Conservation (phyloP, 768 basidiomycete species). For the Kwoniella sp. region DNA sequence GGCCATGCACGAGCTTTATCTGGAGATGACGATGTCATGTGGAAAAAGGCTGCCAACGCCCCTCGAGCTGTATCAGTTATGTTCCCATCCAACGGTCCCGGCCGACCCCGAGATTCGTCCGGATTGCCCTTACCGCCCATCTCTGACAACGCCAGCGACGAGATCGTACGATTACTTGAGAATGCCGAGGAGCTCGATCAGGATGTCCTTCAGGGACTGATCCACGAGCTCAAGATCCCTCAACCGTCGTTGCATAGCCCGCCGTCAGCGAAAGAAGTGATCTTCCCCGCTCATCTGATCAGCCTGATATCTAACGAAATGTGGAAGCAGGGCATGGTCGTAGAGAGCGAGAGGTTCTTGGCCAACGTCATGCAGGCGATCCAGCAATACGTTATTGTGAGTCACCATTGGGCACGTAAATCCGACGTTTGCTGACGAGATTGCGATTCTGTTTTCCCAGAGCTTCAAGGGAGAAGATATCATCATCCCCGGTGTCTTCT, state of each 20-base stretch:
- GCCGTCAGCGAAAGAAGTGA: conserved; percentile 92
- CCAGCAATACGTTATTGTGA: conserved; percentile 95
- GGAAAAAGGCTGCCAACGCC: conserved; percentile 36
- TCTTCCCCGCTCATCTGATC: conserved; percentile 98
- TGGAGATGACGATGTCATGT: conserved; percentile 75
- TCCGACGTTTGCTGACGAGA: conserved; percentile 3
- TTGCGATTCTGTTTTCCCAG: conserved; percentile 37
- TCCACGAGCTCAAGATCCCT: conserved; percentile 90
- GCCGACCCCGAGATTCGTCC: conserved; percentile 48
- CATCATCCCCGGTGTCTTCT: conserved; percentile 94
- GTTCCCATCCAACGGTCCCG: conserved; percentile 49
- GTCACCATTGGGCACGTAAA: conserved; percentile 56
- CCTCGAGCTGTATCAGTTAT: conserved; percentile 50
- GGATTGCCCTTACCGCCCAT: conserved; percentile 59
- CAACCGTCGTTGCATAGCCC: conserved; percentile 85
- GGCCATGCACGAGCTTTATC: conserved; percentile 66
- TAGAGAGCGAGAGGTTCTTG: conserved; percentile 94
- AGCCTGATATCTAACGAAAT: conserved; percentile 98
- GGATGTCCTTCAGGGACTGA: conserved; percentile 85
- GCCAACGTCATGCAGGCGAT: conserved; percentile 99
- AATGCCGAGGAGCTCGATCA: conserved; percentile 87
- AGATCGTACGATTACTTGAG: conserved; percentile 91
- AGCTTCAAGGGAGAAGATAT: conserved; percentile 86
- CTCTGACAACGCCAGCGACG: conserved; percentile 87
- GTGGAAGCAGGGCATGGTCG: conserved; percentile 98